Base-by-base conservation (phyloP, 2,329 filamentous ascomycete species). In the Diatrype stigma region DNA sequence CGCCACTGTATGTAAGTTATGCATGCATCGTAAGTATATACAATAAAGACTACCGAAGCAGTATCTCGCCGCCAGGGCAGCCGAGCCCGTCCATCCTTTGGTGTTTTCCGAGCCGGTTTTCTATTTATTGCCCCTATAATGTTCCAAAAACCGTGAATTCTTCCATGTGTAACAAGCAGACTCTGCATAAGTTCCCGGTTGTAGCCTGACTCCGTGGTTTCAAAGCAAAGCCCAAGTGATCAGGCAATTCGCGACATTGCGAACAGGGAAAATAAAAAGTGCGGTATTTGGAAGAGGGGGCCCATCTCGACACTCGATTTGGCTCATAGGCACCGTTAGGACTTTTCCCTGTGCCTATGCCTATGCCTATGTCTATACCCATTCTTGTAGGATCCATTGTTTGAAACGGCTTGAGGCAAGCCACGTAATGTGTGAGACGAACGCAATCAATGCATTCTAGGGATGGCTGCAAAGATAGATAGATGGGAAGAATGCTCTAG, bases 21-120 rank as follows among this genome's bases (percentile, higher is more conserved):
- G 49, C 52, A 57, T 60, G 54, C 56, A 54, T 51, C 46, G 21
- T 49, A 49, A 53, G 53, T 58, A 58, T 60, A 59, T 58, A 58
- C 56, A 60, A 56, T 49, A 22, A 40, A 22, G 37, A 17, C 37
- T 40, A 21, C 10, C 17, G 37, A 10, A 19, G 37, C 37, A 11
- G 12, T 40, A 21, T 11, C 19, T 40, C 19, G 11, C 19, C 17
- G 4, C 8, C 12, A 12, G 12, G 17, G 37, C 17, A 12, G 17
- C 37, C 37, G 17, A 17, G 17, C 37, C 37, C 37, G 19, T 40
- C 37, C 19, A 17, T 12, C 19, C 12, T 40, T 30, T 30, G 5
- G 26, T 30, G 26, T 17, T 17, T 17, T 22, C 10, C 19, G 16
- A 8, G 6, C 12, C 17, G 6, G 4, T 21, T 5, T 19, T 40